Evolutionary conservation across 1,284 basidiomycete genomes (phyloP), one percentile per base, ranked within the genome.

Genomic region (Phellinidium pouzarii): DNA sequence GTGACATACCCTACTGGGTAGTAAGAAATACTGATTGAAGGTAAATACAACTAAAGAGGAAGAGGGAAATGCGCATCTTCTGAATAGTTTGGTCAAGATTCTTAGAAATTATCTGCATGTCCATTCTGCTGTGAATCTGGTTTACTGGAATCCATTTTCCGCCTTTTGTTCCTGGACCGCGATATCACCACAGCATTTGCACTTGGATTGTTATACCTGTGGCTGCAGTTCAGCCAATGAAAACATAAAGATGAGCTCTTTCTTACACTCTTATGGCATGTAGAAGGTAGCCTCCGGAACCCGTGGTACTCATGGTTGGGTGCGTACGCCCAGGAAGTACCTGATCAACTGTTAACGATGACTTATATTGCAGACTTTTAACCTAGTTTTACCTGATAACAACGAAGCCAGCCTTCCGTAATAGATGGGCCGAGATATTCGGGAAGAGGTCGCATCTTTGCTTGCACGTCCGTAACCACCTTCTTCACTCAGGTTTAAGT

Each of bases 291-390:
- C 96, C 95, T 3, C 91, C 94, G 2, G 87, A 87, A 1, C 90
- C 91, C 14, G 90, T 87, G 45, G 86, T 91, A 54, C 77, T 86
- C 96, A 99, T 99, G 60, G 82, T 84, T 0, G 96, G 96, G 71
- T 99, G 96, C 40, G 92, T 96, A 29, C 96, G 79, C 12, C 95
- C 95, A 22, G 95, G 95, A 17, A 99, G 74, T 8, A 94, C 87
- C 76, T 79, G 52, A 17, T 20, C 23, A 26, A 26, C 11, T 22
- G 45, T n/a, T 14, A 22, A 25, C 8, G 50, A 43, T 26, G 19
- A 47, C 27, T 41, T 9, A 12, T n/a, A 25, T 19, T 7, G 20
- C 8, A 31, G 14, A 17, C 8, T 45, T 1, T 20, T 9, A 14
- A 2, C 44, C 37, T 40, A 40, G 3, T 19, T 34, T 27, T 54